These are phyloP conservation scores for Phlegmacium glaucopus DNA, from an alignment of 768 basidiomycete genomes.

Conservation along the genomic window DNA sequence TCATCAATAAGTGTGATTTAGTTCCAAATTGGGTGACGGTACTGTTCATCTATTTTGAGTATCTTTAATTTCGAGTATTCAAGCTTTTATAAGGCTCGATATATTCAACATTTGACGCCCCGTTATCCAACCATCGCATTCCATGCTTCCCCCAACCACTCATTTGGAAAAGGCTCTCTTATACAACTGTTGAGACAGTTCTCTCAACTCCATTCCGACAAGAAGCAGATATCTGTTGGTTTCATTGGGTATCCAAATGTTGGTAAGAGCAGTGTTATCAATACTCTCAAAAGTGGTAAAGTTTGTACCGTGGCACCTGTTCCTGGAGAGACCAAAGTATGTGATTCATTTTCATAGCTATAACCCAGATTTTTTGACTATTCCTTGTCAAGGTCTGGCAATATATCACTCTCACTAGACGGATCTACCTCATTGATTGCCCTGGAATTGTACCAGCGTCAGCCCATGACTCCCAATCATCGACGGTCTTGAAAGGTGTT, in stretches of 20 bases:
- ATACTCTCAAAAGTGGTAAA: constrained; percentile 96
- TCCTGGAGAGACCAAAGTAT: constrained; percentile 93
- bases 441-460: constrained; percentile 97
- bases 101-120: constrained; percentile 92
- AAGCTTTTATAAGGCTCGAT: constrained; percentile 65
- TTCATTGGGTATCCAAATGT: constrained; percentile 99
- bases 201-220: constrained; percentile 94
- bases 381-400: constrained; percentile 77
- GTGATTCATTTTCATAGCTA: constrained; percentile 6
- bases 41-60: constrained; percentile 31
- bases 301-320: constrained; percentile 96
- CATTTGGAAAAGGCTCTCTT: constrained; percentile 97
- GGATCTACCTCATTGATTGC: constrained; percentile 99
- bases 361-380: not conserved
- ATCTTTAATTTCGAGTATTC: not conserved
- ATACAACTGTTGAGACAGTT: constrained; percentile 97
- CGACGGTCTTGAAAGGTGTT: constrained; percentile 94
- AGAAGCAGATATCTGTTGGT: constrained; percentile 98
- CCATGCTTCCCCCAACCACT: constrained; percentile 98
- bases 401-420: constrained; percentile 94
- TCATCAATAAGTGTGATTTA: constrained; percentile 98
- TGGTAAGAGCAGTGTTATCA: constrained; percentile 96
- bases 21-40: constrained; percentile 99
- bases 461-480: constrained; percentile 84
- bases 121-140: constrained; percentile 96